A percentile compares a stretch with the other conserved stretches of the same genome.
These are phyloP conservation scores for Teunomyces lycoperdinae DNA, from an alignment of 805 yeast species.

Conservation along the genomic window DNA sequence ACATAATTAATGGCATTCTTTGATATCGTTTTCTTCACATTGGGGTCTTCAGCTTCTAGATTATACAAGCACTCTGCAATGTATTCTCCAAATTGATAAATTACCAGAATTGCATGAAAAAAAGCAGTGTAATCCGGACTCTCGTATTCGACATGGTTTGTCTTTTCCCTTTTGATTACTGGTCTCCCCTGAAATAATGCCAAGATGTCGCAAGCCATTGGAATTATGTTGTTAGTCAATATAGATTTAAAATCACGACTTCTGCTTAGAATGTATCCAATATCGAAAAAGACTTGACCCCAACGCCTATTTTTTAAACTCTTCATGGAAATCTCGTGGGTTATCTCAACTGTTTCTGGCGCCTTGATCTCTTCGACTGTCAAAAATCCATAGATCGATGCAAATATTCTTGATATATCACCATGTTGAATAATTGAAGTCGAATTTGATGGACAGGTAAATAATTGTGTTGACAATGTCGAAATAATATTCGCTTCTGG, in stretches of 20 bases:
- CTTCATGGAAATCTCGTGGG: constrained; percentile 37
- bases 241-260: constrained; percentile 54
- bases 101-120: constrained; percentile 65
- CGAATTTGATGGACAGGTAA: constrained; percentile 85
- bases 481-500: constrained; percentile 78
- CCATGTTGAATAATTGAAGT: constrained; percentile 60
- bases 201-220: constrained; percentile 63
- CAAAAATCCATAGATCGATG: constrained; percentile 60
- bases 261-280: constrained; percentile 73
- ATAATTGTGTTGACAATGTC: constrained; percentile 76
- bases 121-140: constrained; percentile 75
- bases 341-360: constrained; percentile 39
- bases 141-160: constrained; percentile 87
- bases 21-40: constrained; percentile 13
- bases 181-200: constrained; percentile 76
- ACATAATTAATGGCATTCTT: constrained; percentile 31
- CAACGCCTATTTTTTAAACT: constrained; percentile 67
- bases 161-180: constrained; percentile 67
- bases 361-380: constrained; percentile 50
- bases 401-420: constrained; percentile 58
- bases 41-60: constrained; percentile 14
- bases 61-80: constrained; percentile 45
- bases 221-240: constrained; percentile 44
- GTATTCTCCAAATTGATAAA: constrained; percentile 59
- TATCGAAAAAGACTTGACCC: constrained; percentile 76